Base-by-base conservation (phyloP, 2,329 filamentous ascomycete species). In the Diaporthe humulicola region DNA sequence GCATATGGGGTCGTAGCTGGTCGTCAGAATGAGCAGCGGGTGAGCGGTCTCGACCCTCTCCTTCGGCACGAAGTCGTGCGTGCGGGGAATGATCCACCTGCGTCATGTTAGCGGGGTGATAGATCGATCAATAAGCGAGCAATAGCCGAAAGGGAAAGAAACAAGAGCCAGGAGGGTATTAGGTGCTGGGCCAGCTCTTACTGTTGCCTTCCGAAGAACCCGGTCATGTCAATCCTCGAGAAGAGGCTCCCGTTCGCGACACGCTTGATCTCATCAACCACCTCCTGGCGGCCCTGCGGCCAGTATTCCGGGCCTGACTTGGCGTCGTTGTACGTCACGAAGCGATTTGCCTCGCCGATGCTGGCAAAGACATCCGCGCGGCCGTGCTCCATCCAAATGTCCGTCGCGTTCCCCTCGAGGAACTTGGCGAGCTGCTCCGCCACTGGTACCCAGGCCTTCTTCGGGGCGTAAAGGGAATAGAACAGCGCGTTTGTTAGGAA, bases 1-100 rank as follows among this genome's bases (percentile, higher is more conserved):
- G 15, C 90, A 92, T 0, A 92, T 88, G 0, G 91, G 91, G 54
- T 92, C 88, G 10, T 87, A 86, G 0, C 87, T 88, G 58, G 88
- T 90, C 42, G 87, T 87, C 12, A 91, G 82, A 76, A 90, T 87
- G 1, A 91, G 82, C 38, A 91, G 82, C 0, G 89, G 89, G 75
- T 88, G 83, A 0, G 85, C 83, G 22, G 86, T 88, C 64, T 84
- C 81, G 33, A 83, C 80, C 8, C 73, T 76, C 19, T 74, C 40
- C 25, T 69, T 64, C 3, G 81, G 82, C 2, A 79, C 74, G 48
- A 79, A 83, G 14, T 30, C 48, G 77, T 82, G 81, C 8, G 80
- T 81, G 22, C 75, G 76, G 0, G 79, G 79, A 8, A 82, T 64
- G 0, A 60, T 4, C 82, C 81, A 71, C 25, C 56, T 71, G 25